Base-by-base conservation (phyloP, 352 stramenopile species). In the Globisporangium spinosum region DNA sequence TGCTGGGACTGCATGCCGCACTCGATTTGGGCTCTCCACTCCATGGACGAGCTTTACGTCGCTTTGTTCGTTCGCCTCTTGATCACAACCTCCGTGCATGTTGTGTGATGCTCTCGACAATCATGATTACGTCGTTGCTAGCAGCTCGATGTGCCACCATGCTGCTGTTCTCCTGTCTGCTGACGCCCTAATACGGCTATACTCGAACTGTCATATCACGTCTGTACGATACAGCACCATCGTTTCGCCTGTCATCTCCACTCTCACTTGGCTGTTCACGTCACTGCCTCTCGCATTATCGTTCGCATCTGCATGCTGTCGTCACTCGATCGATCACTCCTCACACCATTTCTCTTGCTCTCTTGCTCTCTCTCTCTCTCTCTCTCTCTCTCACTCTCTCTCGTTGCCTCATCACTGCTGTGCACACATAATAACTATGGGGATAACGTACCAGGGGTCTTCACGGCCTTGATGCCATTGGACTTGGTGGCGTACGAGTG, bases 401-500 rank as follows among this genome's bases (percentile, higher is more conserved):
- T 20, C 32, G 10, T 23, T 15, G n/a, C 22, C 25, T 32, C 35
- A 29, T 25, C 20, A 62, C 22, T 27, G 29, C 15, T 10, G 13
- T 10, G 13, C 3, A 61, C 1, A 23, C 25, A 60, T 45, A 25
- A 22, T 43, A 25, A 22, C 10, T 17, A 34, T 29, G 4, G 17
- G 35, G 15, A n/a, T 56, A 58, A 79, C 83, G 57, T 89, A 96
- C 97, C 98, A 55, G 98, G 98, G 49, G 97, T 99, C 85, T 98
- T 98, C 58, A 99, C 92, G 61, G 93, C 84, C 73, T 91, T 89
- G 71, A 98, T 93, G 73, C 84, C 86, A 83, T 99, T 98, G 32
- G 89, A 98, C 76, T 81, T 81, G 76, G 97, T 99, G 73, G 93
- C 93, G 87, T 99, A 99, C 76, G 93, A 97, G 87, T 99, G 97